phyloP scores from a whole-genome alignment of 257 asterid species.

The Fraxinus quadrangulata region DNA sequence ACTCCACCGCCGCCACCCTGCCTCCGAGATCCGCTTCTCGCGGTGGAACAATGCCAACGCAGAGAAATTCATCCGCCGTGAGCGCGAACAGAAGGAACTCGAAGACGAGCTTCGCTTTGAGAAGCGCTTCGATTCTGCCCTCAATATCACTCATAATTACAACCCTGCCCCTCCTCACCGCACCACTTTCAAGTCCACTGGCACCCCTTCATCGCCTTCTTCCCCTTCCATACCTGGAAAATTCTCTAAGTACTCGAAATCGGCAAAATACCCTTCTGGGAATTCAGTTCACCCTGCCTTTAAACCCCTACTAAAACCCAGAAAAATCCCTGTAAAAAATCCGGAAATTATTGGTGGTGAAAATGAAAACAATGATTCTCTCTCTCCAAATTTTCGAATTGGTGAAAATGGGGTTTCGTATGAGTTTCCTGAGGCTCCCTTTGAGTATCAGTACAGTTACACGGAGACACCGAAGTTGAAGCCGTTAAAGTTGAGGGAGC shows the following conservation, averaged over 20 bases:
- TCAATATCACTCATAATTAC: constrained; percentile 59
- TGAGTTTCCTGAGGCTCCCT: constrained; percentile 79
- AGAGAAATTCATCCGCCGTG: constrained; percentile 60
- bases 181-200: constrained; percentile 65
- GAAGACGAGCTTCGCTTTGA: constrained; percentile 77
- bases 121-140: constrained; percentile 76
- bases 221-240: constrained; percentile 82
- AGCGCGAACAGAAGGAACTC: constrained; percentile 64
- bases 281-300: constrained; percentile 16
- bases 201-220: constrained; percentile 90
- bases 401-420: constrained; percentile 76
- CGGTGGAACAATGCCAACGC: constrained; percentile 99
- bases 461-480: constrained; percentile 89
- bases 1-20: constrained; percentile 42
- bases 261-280: background rate
- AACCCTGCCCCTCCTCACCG: constrained; percentile 83
- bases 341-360: constrained; percentile 28
- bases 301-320: constrained; percentile 41
- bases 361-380: constrained; percentile 19
- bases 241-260: constrained; percentile 72
- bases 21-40: constrained; percentile 78
- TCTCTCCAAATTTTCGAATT: constrained; percentile 46
- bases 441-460: constrained; percentile 88
- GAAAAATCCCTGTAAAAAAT: constrained; percentile 48
- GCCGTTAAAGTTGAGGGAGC: constrained; percentile 82